A percentile compares a stretch with the other conserved stretches of the same genome.
Conservation (phyloP, 352 stramenopile genomes). For the Plasmopara viticola region DNA sequence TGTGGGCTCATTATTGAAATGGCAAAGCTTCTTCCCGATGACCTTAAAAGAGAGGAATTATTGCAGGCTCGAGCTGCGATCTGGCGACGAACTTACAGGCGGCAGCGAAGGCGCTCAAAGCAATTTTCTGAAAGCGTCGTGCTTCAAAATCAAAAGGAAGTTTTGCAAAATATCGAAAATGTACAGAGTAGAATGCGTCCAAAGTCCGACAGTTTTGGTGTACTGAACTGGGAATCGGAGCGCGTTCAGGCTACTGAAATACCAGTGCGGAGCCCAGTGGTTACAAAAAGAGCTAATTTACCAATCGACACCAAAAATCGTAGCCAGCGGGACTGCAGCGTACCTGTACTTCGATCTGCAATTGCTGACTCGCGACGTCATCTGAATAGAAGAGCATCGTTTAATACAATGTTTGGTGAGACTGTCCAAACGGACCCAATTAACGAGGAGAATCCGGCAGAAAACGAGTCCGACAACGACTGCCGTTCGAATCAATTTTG, state of each 20-base stretch:
- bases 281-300: constrained; percentile 30
- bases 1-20: constrained; percentile 71
- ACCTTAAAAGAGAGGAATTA: constrained; percentile 52
- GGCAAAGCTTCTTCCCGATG: constrained; percentile 59
- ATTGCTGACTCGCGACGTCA: constrained; percentile 54
- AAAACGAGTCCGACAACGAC: constrained; percentile 44
- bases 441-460: constrained; percentile 52
- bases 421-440: constrained; percentile 41
- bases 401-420: constrained; percentile 55
- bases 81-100: constrained; percentile 47
- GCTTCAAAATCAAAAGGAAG: constrained; percentile 47
- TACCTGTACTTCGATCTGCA: constrained; percentile 22
- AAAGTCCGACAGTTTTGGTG: constrained; percentile 41
- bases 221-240: constrained; percentile 22
- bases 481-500: constrained; percentile 15
- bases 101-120: constrained; percentile 66
- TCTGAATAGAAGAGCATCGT: constrained; percentile 52
- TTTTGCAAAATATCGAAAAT: constrained; percentile 28
- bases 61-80: constrained; percentile 58
- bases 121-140: constrained; percentile 74
- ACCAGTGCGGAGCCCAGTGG: constrained; percentile 29
- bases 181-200: constrained; percentile 29
- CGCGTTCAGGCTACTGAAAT: constrained; percentile 11
- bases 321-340: constrained; percentile 16
- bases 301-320: constrained; percentile 14